phyloP scores from a whole-genome alignment of 768 basidiomycete species.

The Lactifluus hygrophoroides region DNA sequence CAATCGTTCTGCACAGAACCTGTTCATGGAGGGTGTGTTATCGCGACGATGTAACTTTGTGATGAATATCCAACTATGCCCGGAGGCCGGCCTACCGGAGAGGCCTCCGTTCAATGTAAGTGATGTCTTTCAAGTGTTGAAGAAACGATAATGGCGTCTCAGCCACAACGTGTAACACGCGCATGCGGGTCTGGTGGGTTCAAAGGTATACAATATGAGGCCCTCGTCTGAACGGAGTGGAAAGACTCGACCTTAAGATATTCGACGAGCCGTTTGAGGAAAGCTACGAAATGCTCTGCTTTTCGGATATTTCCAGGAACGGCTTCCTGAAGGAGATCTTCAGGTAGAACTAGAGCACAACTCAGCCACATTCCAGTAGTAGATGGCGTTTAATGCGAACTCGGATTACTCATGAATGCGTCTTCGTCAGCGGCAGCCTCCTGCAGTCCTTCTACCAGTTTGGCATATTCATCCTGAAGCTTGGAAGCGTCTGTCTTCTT shows the following conservation, averaged over 20 bases:
- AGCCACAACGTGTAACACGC: slow-evolving; percentile 97
- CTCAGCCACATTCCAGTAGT: slow-evolving; percentile 7
- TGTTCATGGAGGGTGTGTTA: slow-evolving; percentile 26
- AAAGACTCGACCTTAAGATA: slow-evolving; percentile 73
- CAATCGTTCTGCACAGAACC: slow-evolving; percentile 93
- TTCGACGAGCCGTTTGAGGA: slow-evolving; percentile 95
- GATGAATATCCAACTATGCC: background rate
- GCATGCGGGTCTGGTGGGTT: slow-evolving; percentile 78
- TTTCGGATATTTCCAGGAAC: slow-evolving; percentile 97
- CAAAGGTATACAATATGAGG: background rate
- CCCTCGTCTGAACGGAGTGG: no score
- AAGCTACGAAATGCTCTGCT: slow-evolving; percentile 98
- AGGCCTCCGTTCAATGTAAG: slow-evolving; percentile 92
- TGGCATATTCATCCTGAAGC: slow-evolving; percentile 93
- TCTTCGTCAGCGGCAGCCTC: slow-evolving; percentile 72
- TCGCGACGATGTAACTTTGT: slow-evolving; percentile 1
- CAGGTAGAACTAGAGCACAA: slow-evolving; percentile 61
- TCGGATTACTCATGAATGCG: slow-evolving; percentile 80
- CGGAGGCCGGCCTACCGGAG: slow-evolving; percentile 53
- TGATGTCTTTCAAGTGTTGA: slow-evolving; percentile 97
- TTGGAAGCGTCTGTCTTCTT: slow-evolving; percentile 90
- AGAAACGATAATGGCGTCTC: slow-evolving; percentile 96
- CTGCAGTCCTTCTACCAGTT: slow-evolving; percentile 87
- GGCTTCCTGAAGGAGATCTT: slow-evolving; percentile 91
- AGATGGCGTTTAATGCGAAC: slow-evolving; percentile 33